These are phyloP conservation scores for Alternaria triticimaculans DNA, from an alignment of 2,329 filamentous ascomycete species.

Conservation along the genomic window DNA sequence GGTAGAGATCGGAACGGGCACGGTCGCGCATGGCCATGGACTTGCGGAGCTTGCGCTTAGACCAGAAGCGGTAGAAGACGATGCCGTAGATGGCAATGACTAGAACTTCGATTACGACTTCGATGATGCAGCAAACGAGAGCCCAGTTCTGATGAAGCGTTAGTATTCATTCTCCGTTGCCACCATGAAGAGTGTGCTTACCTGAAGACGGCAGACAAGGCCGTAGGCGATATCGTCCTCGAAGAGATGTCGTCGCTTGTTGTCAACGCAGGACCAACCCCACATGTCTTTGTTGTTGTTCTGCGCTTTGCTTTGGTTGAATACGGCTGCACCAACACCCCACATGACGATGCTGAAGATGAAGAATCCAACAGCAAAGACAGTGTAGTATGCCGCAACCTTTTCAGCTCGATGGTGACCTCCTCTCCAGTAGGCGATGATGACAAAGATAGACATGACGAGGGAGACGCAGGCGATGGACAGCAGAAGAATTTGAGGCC, in stretches of 20 bases:
- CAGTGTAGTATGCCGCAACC: constrained; percentile 91
- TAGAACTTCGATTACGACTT: constrained; percentile 89
- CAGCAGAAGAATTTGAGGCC: constrained; percentile 89
- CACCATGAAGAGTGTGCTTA: constrained; percentile 48
- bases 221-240: constrained; percentile 82
- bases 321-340: constrained; percentile 81
- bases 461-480: constrained; percentile 82
- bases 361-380: constrained; percentile 93
- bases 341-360: constrained; percentile 92
- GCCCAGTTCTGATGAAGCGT: constrained; percentile 78
- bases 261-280: constrained; percentile 97
- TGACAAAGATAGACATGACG: constrained; percentile 76
- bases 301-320: constrained; percentile 78
- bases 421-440: constrained; percentile 85
- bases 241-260: constrained; percentile 79
- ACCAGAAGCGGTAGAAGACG: constrained; percentile 97
- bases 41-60: constrained; percentile 92
- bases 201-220: constrained; percentile 87
- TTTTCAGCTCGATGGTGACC: constrained; percentile 91
- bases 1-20: constrained; percentile 92
- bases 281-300: constrained; percentile 87
- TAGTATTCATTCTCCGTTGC: constrained; percentile 11
- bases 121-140: constrained; percentile 95
- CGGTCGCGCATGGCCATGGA: constrained; percentile 96
- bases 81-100: constrained; percentile 92